Evolutionary conservation across 129 eudicot species (phyloP), one percentile per base, ranked within the genome.

Genomic region (Apium graveolens): DNA sequence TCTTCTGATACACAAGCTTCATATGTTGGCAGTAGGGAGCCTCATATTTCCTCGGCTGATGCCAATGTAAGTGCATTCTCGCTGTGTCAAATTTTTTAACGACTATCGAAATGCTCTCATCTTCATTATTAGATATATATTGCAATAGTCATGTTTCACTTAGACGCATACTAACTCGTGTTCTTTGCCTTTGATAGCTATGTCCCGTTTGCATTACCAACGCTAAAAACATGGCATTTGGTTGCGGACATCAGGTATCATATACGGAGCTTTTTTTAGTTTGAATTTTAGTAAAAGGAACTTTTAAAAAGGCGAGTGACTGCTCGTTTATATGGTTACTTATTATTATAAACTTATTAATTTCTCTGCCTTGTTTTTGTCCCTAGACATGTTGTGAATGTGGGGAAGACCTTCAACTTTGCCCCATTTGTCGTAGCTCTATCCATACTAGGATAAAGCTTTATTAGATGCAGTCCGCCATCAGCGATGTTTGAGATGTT

Each of bases 191-290:
- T 73, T 65, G 73, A 41, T 89, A 94, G 98, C 86, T 90, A 29
- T 94, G 98, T 70, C 93, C 98, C 20, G 88, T 94, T 35, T 93
- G 98, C 85, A 79, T 91, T 55, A 79, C 83, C 8, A 82, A 87
- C 63, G 86, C 87, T 0, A 91, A 87, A 83, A 81, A 93, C 80
- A 91, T 93, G 97, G 98, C 98, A 26, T 91, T 93, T 62, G 96
- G 93, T 72, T 94, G 98, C 66, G 98, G 98, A 45, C 98, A 94
- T 76, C 98, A 89, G 98, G 98, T 94, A 84, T 29, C 68, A 49
- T 18, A 3, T 60, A 26, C 26, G 14, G 16, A n/a, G 17, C 17
- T 26, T 60, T 60, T 60, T 60, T 26, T n/a, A 24, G 10, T n/a
- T 60, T n/a, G 11, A 26, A 60, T 6, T n/a, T 21, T n/a, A 60